A percentile compares a stretch with the other conserved stretches of the same genome.
Evolutionary conservation across 202 grass and related monocot species (phyloP).

Genomic region (Brachypodium distachyon): DNA sequence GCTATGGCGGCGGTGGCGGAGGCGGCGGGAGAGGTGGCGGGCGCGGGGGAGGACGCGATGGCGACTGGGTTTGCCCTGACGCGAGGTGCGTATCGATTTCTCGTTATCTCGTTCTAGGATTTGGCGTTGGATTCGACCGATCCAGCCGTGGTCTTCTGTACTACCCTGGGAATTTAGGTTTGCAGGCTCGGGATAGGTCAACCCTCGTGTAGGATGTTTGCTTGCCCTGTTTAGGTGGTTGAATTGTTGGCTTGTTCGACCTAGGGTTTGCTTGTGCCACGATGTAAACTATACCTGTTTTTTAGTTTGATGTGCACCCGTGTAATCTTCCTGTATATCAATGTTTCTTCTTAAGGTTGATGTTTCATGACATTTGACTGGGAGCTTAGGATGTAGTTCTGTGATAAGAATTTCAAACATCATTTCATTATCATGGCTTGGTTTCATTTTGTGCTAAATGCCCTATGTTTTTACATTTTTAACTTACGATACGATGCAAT

Average conservation of each 20-base stretch:
- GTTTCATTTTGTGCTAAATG: background rate
- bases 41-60: constrained; percentile 60
- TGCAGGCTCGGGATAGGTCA: background rate
- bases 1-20: constrained; percentile 19
- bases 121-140: background rate
- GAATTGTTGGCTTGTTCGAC: background rate
- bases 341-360: background rate
- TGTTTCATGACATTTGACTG: background rate
- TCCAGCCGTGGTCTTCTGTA: background rate
- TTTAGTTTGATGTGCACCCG: background rate
- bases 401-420: background rate
- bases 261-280: background rate
- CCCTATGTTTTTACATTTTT: background rate
- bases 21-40: constrained; percentile 40
- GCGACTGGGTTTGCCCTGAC: constrained; percentile 94
- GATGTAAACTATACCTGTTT: background rate
- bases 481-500: background rate
- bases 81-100: constrained; percentile 43
- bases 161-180: background rate
- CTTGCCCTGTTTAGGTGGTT: background rate
- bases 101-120: background rate
- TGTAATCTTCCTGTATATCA: background rate
- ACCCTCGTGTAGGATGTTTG: background rate
- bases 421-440: background rate
- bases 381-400: background rate